These are phyloP conservation scores for Gnetum montanum DNA, from an alignment of 75 land plant genomes.

Conservation along the genomic window DNA sequence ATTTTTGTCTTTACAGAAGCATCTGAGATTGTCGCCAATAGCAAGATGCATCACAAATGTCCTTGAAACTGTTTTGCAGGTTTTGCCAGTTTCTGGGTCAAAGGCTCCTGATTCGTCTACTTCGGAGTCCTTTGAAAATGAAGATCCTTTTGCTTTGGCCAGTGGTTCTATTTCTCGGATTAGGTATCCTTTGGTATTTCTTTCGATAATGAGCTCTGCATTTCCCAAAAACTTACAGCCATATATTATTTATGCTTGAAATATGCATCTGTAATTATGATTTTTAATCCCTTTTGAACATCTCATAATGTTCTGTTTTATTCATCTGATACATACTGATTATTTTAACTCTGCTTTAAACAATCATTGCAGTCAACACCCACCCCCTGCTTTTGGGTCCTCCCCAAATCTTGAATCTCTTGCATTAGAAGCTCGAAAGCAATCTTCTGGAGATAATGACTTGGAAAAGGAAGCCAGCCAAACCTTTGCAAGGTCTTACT, in stretches of 20 bases:
- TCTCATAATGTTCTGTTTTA: no score
- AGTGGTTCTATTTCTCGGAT: slow-evolving; percentile 4
- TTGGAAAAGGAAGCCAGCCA: slow-evolving; percentile 22
- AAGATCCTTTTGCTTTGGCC: slow-evolving; percentile 5
- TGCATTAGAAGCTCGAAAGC: slow-evolving; percentile 55
- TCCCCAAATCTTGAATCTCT: slow-evolving; percentile 90
- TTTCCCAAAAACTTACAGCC: no score
- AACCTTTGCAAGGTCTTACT: slow-evolving; percentile 25
- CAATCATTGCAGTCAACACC: slow-evolving; percentile 61
- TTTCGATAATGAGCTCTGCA: no score
- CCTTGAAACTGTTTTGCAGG: slow-evolving; percentile 13
- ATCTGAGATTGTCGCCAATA: no score
- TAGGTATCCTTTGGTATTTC: slow-evolving; percentile 3
- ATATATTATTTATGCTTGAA: no score
- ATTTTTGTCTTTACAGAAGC: no score
- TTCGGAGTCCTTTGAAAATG: slow-evolving; percentile 11
- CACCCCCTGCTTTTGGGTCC: slow-evolving; percentile 94
- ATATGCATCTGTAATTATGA: no score
- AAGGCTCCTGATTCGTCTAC: slow-evolving; percentile 12
- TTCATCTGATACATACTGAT: no score
- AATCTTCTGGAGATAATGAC: slow-evolving; percentile 27
- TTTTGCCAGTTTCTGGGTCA: slow-evolving; percentile 21
- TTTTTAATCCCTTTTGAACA: no score
- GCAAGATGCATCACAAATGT: no score
- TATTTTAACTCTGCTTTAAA: no score